Base-by-base conservation (phyloP, 805 yeast genomes). In the Pichia ethanolica region DNA sequence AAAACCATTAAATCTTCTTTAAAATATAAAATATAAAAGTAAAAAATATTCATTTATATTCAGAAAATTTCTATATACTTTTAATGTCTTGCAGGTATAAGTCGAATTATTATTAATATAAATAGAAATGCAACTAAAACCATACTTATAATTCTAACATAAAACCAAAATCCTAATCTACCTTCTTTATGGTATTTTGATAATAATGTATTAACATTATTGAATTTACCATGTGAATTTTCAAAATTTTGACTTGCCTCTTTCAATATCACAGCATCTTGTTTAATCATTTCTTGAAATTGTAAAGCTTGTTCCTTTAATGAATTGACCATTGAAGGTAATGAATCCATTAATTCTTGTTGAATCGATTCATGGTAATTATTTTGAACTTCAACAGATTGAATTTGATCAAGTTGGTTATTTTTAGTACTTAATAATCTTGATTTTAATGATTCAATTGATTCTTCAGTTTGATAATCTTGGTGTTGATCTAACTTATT, bases 81-180 rank as follows among this genome's bases (percentile, higher is more conserved):
- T 35, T 69, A 67, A 45, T 69, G 77, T 6, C 67, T 74, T 7
- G 64, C 67, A 5, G 68, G 68, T 7, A 65, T 58, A 38, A 65
- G 43, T 42, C 68, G 55, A 14, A 65, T 61, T 20, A 65, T 49
- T 8, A 63, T 50, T 25, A 64, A 35, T 25, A 64, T 52, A 35
- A 65, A 53, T 13, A 59, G 27, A 50, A 65, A 65, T 1, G 62
- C 47, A 1, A 61, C 37, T 11, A 63, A 46, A 6, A 64, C 56
- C n/a, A 47, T 48, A 4, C 49, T 51, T 37, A 56, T 49, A 9
- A 66, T 54, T 34, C 67, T 40, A 20, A 66, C 53, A 48, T 66
- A 67, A 51, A 67, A 66, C 66, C 65, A 64, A 26, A 61, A 42
- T 9, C 69, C 60, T 26, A 66, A 50, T 40, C 59, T 65, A 0